Evolutionary conservation across 139 green algal genomes (phyloP).

Genomic region (Diplosphaera chodatii): DNA sequence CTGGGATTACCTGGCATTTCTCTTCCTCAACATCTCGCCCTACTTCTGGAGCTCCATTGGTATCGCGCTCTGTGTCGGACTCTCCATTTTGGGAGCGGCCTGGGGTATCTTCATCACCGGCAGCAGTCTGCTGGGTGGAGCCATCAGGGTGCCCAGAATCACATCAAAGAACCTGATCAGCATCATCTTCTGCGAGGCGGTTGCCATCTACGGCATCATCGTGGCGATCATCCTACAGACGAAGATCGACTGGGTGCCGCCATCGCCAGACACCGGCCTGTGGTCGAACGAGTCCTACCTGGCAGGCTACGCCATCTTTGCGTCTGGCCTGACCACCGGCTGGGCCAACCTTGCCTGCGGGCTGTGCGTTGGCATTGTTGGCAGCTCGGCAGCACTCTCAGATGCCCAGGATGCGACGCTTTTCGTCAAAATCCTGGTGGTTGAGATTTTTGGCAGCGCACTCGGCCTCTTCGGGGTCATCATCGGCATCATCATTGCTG

Average conservation of each 20-base stretch:
- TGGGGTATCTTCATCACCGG: slow-evolving; percentile 99
- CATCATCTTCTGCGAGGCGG: slow-evolving; percentile 99
- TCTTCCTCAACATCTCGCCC: slow-evolving; percentile 84
- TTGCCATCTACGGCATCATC: slow-evolving; percentile 99
- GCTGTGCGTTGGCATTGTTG: slow-evolving; percentile 97
- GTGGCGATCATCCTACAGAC: slow-evolving; percentile 98
- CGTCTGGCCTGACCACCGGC: slow-evolving; percentile 84
- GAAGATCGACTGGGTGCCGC: slow-evolving; percentile 72
- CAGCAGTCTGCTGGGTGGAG: slow-evolving; percentile 90
- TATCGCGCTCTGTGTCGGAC: slow-evolving; percentile 79
- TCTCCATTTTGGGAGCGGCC: slow-evolving; percentile 90
- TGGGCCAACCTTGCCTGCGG: slow-evolving; percentile 96
- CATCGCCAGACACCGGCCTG: slow-evolving; percentile 13
- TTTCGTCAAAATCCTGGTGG: slow-evolving; percentile 99
- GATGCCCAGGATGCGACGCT: slow-evolving; percentile 96
- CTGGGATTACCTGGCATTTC: slow-evolving; percentile 25
- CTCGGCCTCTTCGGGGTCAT: slow-evolving; percentile 93
- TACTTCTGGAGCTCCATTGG: slow-evolving; percentile 88
- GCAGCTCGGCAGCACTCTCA: slow-evolving; percentile 89
- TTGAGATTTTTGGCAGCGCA: slow-evolving; percentile 98
- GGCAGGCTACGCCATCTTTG: slow-evolving; percentile 93
- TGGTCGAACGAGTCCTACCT: slow-evolving; percentile 26
- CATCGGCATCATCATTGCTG: slow-evolving; percentile 86
- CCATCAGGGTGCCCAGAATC: slow-evolving; percentile 88
- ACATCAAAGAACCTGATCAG: slow-evolving; percentile 99